Conservation (phyloP, 1,284 basidiomycete species). For the Wallemia ichthyophaga region DNA sequence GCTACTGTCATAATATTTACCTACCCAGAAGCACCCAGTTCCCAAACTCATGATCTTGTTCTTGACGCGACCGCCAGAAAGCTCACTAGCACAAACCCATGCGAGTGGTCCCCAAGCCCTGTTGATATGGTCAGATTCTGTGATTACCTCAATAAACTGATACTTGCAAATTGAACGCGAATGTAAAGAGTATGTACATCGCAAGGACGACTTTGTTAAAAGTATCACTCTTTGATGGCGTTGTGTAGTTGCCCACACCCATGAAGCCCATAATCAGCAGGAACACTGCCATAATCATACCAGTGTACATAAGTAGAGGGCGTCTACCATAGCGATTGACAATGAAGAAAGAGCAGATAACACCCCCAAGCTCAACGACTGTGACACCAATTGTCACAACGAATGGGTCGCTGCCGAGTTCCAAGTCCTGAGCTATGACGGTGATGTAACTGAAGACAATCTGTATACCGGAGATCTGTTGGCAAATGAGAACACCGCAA, state of each 20-base stretch:
- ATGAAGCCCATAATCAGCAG: constrained; percentile 17
- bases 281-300: constrained; percentile 17
- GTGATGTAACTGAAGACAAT: constrained; percentile 18
- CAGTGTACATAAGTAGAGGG: constrained; percentile 17
- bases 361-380: constrained; percentile 17
- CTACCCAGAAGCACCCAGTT: constrained; percentile 19
- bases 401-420: constrained; percentile 12
- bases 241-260: constrained; percentile 9
- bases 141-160: not conserved
- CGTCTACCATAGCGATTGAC: constrained; percentile 20
- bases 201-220: constrained; percentile 1
- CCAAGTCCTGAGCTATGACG: constrained; percentile 6
- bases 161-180: constrained; percentile 13
- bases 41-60: constrained; percentile 19
- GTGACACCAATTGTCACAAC: constrained; percentile 17
- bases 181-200: constrained; percentile 3
- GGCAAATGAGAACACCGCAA: constrained; percentile 16
- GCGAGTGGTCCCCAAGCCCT: constrained; percentile 19
- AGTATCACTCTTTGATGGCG: not conserved
- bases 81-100: constrained; percentile 14
- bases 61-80: constrained; percentile 17
- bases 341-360: constrained; percentile 16
- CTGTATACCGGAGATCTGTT: constrained; percentile 14
- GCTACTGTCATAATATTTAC: not conserved
- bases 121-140: constrained; percentile 17